Percentiles rank a stretch among this genome's conserved stretches.
phyloP scores from a whole-genome alignment of 257 asterid species.

The Solanum sejunctum region DNA sequence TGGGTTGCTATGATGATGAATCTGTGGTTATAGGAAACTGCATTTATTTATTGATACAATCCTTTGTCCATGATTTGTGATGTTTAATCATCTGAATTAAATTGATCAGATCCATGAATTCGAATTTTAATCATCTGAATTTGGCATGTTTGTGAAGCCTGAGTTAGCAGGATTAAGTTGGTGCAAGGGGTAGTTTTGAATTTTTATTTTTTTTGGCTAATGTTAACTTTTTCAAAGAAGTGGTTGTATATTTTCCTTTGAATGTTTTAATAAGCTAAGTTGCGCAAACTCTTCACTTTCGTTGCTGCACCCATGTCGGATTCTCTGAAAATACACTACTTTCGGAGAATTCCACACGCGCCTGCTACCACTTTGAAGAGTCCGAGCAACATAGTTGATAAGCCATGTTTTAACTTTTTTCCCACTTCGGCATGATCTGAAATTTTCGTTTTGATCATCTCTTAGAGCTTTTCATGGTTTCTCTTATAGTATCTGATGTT shows the following conservation, averaged over 20 bases:
- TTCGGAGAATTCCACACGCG: too few species aligned
- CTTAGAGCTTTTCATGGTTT: background rate
- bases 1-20: background rate
- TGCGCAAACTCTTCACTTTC: too few species aligned
- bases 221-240: background rate
- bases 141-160: background rate
- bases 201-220: background rate
- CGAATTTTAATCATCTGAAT: background rate
- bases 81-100: background rate
- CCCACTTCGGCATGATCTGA: background rate
- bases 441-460: background rate
- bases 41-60: background rate
- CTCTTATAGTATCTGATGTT: background rate
- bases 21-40: background rate
- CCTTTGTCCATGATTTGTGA: background rate
- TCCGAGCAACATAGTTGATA: background rate
- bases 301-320: too few species aligned
- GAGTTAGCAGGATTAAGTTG: background rate
- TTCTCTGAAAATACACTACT: too few species aligned
- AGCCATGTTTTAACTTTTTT: background rate
- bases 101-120: background rate
- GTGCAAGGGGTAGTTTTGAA: background rate
- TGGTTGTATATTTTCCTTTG: background rate
- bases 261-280: background rate
- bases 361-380: too few species aligned